Conservation (phyloP, 495 filamentous ascomycete species). For the Lindgomyces ingoldianus region DNA sequence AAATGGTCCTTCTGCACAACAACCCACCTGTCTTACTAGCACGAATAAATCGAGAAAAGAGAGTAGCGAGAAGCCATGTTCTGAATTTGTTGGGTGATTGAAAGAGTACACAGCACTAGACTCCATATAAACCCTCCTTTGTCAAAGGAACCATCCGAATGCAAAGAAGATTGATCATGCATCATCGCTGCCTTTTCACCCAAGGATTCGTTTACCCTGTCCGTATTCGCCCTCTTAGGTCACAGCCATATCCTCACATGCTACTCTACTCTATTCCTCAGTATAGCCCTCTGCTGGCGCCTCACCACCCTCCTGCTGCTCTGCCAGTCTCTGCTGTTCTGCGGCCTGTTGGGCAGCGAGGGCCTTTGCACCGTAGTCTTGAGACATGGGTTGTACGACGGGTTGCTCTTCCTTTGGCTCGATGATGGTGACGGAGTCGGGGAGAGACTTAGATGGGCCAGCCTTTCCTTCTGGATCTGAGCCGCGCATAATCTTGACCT, state of each 20-base stretch:
- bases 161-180: conserved; percentile 31
- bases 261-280: conserved; percentile 22
- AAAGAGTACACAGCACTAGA: conserved; percentile 34
- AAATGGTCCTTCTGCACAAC: too few relatives aligned
- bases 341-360: conserved; percentile 80
- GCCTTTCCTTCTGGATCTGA: conserved; percentile 99
- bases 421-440: conserved; percentile 97
- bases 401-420: conserved; percentile 99
- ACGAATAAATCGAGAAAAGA: too few relatives aligned
- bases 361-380: conserved; percentile 98
- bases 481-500: conserved; percentile 99
- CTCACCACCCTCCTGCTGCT: conserved; percentile 55
- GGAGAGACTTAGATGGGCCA: conserved; percentile 92
- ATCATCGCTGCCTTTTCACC: conserved; percentile 5
- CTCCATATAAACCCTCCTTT: conserved; percentile 26
- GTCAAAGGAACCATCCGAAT: conserved; percentile 36
- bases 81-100: conserved; percentile 7
- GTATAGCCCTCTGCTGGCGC: conserved; percentile 22
- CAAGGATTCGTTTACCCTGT: neutral
- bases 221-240: neutral
- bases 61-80: conserved; percentile 10
- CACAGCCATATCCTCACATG: neutral
- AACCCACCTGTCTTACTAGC: too few relatives aligned
- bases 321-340: conserved; percentile 67
- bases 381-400: conserved; percentile 88